Evolutionary conservation across 129 eudicot species (phyloP).

Genomic region (Logfia minima): DNA sequence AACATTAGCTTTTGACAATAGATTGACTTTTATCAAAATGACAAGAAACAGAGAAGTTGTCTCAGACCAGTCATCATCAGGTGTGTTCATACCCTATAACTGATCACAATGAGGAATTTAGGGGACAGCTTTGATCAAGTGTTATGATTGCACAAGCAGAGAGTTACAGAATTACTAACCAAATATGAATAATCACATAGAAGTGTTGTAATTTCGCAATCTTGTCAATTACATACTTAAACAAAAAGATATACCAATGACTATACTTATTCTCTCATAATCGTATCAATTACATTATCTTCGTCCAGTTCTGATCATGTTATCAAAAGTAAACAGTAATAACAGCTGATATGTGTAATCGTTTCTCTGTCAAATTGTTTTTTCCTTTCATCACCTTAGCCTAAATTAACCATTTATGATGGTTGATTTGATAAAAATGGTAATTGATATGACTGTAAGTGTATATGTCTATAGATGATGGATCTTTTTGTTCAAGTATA

Average conservation of each 20-base stretch:
- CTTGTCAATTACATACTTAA: not conserved
- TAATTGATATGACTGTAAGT: not conserved
- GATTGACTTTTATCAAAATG: not conserved
- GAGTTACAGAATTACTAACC: not conserved
- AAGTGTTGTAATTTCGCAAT: not conserved
- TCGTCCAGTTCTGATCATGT: not conserved
- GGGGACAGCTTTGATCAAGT: not conserved
- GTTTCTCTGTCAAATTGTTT: not conserved
- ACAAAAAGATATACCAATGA: not conserved
- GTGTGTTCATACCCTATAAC: not conserved
- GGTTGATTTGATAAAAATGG: not conserved
- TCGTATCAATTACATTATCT: not conserved
- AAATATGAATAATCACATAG: not conserved
- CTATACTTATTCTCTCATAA: not conserved
- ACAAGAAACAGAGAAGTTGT: not conserved
- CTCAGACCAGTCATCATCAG: not conserved
- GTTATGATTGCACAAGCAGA: not conserved
- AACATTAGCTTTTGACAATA: not conserved
- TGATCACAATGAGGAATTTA: not conserved
- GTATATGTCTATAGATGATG: not conserved
- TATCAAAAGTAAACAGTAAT: not conserved
- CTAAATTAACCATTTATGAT: not conserved
- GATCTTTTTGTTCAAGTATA: not conserved
- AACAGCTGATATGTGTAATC: too few species aligned
- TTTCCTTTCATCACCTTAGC: not conserved